Evolutionary conservation across 495 filamentous ascomycete genomes (phyloP), one percentile per base, ranked within the genome.

Genomic region (Glonium stellatum): DNA sequence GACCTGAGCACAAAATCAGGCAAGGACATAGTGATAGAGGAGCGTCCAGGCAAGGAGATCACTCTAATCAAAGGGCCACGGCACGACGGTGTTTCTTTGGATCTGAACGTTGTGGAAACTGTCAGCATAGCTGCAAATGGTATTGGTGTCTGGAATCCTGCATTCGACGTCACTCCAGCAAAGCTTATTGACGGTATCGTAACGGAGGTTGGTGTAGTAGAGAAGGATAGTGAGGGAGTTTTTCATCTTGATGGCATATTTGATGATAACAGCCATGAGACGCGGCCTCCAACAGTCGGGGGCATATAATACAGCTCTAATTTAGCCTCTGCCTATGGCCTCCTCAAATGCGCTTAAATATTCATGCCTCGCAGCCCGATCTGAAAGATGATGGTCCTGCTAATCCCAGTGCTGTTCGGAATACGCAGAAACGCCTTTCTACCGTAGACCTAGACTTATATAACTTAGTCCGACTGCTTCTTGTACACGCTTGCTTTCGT

Each of bases 91-190:
- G 69, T 72, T 27, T 65, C 57, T 22, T 72, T 83, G 10, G 77
- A 84, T 73, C 58, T 77, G 12, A 76, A 64, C 36, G 71, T 76
- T 48, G 78, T 84, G n/a, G 84, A 82, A 36, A 84, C 84, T 25
- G 81, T 98, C 18, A 81, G 82, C 46, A 92, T 89, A 54, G 93
- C 92, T 9, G 87, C 95, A 31, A 79, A 85, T 62, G 81, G 82
- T 1, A 93, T 96, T 47, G 76, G 77, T 47, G 89, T 96, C 21
- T 98, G 92, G 89, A 98, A 98, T 68, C 93, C 95, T 27, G 87
- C 90, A 19, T 98, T 98, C 67, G 93, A 98, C 71, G 87, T 98
- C 27, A 97, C 93, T 1, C 92, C 93, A 0, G 77, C 85, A 34
- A 78, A 79, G 47, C 76, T 97, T 27, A 96, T 98, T 60, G 95